Conservation (phyloP, 208 protist genomes). For the Leishmania lainsoni region DNA sequence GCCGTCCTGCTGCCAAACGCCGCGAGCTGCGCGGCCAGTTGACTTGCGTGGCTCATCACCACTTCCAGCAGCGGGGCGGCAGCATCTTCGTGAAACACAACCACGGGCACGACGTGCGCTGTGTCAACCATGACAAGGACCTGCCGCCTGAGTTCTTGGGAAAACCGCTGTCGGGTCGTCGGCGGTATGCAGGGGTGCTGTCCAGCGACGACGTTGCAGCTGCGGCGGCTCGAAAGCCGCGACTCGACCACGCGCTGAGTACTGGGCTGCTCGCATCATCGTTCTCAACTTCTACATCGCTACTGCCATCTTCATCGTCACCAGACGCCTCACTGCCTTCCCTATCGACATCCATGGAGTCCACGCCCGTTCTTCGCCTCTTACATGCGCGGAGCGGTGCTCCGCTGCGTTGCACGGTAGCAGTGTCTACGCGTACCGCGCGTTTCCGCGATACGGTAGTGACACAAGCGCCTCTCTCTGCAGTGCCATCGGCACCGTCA, state of each 20-base stretch:
- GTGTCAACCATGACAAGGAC: constrained; percentile 7
- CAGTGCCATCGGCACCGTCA: background rate
- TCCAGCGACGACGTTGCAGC: background rate
- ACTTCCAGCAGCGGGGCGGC: constrained; percentile 26
- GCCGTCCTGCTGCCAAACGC: constrained; percentile 3
- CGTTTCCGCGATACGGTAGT: background rate
- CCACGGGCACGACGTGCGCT: constrained; percentile 16
- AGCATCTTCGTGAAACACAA: constrained; percentile 21
- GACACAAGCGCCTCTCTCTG: background rate
- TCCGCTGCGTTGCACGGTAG: background rate
- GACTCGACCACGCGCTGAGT: constrained; percentile 4
- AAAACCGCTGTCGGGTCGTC: background rate
- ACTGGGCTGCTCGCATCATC: background rate
- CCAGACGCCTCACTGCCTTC: background rate
- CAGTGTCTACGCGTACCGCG: background rate
- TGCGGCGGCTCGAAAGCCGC: background rate
- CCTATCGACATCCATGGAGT: background rate
- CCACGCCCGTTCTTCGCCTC: background rate
- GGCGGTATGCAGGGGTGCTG: background rate
- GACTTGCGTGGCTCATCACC: constrained; percentile 14
- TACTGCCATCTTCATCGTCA: background rate
- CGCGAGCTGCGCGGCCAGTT: constrained; percentile 14
- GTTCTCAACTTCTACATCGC: background rate
- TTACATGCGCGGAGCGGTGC: background rate
- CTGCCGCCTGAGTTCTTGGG: background rate